Percentiles rank a stretch among this genome's conserved stretches.
These are phyloP conservation scores for Oryza punctata DNA, from an alignment of 176 grass and related monocot genomes.

Conservation along the genomic window DNA sequence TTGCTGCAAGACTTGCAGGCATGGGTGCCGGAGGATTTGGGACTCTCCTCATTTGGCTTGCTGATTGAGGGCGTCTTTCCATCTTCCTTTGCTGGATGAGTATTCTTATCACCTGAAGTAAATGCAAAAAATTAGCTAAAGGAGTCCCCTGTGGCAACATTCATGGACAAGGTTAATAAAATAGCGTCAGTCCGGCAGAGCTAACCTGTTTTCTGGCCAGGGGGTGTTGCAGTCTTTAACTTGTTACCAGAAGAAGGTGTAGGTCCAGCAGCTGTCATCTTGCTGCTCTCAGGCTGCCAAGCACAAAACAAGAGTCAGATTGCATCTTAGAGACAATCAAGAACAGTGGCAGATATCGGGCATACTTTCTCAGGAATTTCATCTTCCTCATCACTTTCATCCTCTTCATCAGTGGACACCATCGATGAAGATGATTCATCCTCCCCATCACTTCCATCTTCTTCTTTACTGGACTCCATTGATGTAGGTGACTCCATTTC, in stretches of 20 bases:
- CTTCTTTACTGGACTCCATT: background rate
- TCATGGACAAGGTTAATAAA: background rate
- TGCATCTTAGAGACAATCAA: background rate
- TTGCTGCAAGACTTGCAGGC: slow-evolving; percentile 79
- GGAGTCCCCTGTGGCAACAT: background rate
- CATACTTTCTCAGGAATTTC: slow-evolving; percentile 66
- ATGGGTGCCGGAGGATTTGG: slow-evolving; percentile 57
- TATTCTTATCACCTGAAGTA: slow-evolving; percentile 58
- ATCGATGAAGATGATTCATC: slow-evolving; percentile 34
- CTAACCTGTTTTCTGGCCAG: slow-evolving; percentile 45
- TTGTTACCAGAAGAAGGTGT: slow-evolving; percentile 66
- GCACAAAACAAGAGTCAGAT: background rate
- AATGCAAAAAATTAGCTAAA: slow-evolving; percentile 2
- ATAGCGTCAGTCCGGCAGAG: background rate
- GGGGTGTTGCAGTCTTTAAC: slow-evolving; percentile 58
- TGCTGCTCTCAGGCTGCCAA: slow-evolving; percentile 51
- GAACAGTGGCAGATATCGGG: background rate
- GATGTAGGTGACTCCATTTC: slow-evolving; percentile 22
- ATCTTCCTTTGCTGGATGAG: slow-evolving; percentile 54
- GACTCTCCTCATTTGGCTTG: slow-evolving; percentile 51
- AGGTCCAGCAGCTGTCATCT: slow-evolving; percentile 58
- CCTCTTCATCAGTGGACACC: slow-evolving; percentile 9
- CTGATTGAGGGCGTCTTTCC: slow-evolving; percentile 46
- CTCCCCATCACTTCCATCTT: slow-evolving; percentile 26
- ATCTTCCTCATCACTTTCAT: slow-evolving; percentile 46